These are phyloP conservation scores for Balamuthia mandrillaris DNA, from an alignment of 208 protist species.

Conservation along the genomic window DNA sequence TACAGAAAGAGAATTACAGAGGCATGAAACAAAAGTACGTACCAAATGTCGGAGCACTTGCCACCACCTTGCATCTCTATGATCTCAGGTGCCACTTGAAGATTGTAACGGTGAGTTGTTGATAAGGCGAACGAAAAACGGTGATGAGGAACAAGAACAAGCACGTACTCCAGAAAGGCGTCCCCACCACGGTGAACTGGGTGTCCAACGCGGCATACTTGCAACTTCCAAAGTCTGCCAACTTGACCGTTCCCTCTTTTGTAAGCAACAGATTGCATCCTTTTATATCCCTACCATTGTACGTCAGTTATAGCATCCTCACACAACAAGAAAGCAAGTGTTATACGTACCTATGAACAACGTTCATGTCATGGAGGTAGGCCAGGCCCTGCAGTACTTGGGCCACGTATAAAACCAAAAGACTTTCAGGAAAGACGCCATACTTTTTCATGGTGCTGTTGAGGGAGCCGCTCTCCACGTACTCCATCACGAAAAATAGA, in stretches of 20 bases:
- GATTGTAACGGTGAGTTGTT: not conserved
- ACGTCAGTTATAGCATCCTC: not conserved
- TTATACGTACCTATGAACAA: slow-evolving; percentile 69
- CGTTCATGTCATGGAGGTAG: slow-evolving; percentile 81
- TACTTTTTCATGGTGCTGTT: slow-evolving; percentile 78
- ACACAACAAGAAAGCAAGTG: not conserved
- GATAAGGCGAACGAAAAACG: not conserved
- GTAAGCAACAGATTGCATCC: slow-evolving; percentile 78
- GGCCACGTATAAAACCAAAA: slow-evolving; percentile 75
- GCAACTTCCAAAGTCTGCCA: slow-evolving; percentile 96
- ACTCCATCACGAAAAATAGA: slow-evolving; percentile 55
- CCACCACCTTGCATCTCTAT: slow-evolving; percentile 76
- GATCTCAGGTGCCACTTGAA: slow-evolving; percentile 80
- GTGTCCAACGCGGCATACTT: slow-evolving; percentile 89
- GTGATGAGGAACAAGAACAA: not conserved
- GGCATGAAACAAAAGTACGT: not conserved
- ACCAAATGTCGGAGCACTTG: slow-evolving; percentile 81
- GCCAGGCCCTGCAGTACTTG: slow-evolving; percentile 80
- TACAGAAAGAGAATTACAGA: not conserved
- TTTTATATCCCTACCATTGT: slow-evolving; percentile 24
- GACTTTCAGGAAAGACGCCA: slow-evolving; percentile 77
- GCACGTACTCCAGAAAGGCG: slow-evolving; percentile 82
- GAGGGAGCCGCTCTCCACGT: slow-evolving; percentile 81
- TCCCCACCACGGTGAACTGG: slow-evolving; percentile 71
- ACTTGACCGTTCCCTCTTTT: slow-evolving; percentile 75